phyloP scores from a whole-genome alignment of 116 monocot species.

The Posidonia oceanica region DNA sequence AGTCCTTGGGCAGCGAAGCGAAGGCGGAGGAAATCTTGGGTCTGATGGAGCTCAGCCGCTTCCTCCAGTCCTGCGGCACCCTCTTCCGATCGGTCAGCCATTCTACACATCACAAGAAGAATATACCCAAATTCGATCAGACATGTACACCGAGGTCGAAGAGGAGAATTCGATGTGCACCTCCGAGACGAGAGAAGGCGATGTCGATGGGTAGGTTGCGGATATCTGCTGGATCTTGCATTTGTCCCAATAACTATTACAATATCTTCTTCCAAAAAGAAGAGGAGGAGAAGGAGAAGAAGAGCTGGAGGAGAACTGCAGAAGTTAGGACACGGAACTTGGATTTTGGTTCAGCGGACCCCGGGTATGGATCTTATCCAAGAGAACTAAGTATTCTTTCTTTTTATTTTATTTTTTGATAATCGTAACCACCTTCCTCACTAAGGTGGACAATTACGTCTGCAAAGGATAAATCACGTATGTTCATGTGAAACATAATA shows the following conservation, averaged over 20 bases:
- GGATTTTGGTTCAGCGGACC: too few species aligned
- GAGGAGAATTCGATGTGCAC: constrained; percentile 14
- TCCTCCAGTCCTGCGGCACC: constrained; percentile 69
- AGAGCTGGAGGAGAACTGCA: too few species aligned
- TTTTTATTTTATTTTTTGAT: too few species aligned
- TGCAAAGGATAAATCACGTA: too few species aligned
- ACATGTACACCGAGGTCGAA: neutral
- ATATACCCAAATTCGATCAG: neutral
- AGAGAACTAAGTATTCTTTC: too few species aligned
- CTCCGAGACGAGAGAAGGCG: constrained; percentile 73
- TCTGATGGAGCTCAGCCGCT: constrained; percentile 30
- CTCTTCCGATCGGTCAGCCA: constrained; percentile 75
- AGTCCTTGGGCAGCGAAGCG: constrained; percentile 38
- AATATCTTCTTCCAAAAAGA: too few species aligned
- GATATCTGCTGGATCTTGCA: constrained; percentile 60
- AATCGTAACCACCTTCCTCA: too few species aligned
- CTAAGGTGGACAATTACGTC: too few species aligned
- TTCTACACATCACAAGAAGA: constrained; percentile 26
- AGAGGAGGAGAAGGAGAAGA: too few species aligned
- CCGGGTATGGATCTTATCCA: too few species aligned
- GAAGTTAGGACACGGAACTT: too few species aligned
- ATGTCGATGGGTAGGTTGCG: constrained; percentile 72
- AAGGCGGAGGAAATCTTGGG: constrained; percentile 35
- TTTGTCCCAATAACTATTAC: neutral
- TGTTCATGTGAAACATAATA: too few species aligned